phyloP scores from a whole-genome alignment of 345 rosid genomes.

The Mallotus nudiflorus region DNA sequence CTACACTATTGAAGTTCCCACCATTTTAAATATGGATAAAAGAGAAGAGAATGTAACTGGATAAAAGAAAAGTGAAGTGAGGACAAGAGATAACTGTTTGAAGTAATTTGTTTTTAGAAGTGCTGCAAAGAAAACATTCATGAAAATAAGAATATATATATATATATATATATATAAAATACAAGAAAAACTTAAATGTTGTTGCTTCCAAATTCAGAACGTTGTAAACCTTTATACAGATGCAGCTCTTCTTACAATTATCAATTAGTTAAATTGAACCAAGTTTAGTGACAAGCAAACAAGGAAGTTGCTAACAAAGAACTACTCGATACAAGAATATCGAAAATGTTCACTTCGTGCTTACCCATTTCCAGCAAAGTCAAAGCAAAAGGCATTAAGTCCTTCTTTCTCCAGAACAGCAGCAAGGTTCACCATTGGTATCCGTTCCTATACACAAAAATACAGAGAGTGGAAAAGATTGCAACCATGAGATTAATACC shows the following conservation, averaged over 20 bases:
- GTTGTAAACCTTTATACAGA: neutral
- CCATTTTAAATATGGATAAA: too few species aligned
- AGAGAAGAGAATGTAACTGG: too few species aligned
- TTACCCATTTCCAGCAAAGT: slow-evolving; percentile 93
- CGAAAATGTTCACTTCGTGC: neutral
- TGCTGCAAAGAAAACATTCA: too few species aligned
- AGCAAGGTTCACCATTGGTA: slow-evolving; percentile 73
- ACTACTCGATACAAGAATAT: neutral
- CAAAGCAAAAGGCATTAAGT: slow-evolving; percentile 72
- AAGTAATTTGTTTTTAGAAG: too few species aligned
- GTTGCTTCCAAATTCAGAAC: neutral
- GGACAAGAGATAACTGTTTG: too few species aligned
- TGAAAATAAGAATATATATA: too few species aligned
- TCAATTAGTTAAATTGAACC: neutral
- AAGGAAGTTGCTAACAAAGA: neutral
- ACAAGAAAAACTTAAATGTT: neutral
- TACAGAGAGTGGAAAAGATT: too few species aligned
- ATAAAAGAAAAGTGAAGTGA: too few species aligned
- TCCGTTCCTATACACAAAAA: slow-evolving; percentile 48
- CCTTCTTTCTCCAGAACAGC: slow-evolving; percentile 49
- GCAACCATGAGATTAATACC: neutral
- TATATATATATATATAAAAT: too few species aligned
- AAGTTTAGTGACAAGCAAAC: neutral
- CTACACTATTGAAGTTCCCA: too few species aligned
- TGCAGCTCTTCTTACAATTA: neutral